Evolutionary conservation across 1,284 basidiomycete genomes (phyloP).

Genomic region (Microbotryomycetes sp.): DNA sequence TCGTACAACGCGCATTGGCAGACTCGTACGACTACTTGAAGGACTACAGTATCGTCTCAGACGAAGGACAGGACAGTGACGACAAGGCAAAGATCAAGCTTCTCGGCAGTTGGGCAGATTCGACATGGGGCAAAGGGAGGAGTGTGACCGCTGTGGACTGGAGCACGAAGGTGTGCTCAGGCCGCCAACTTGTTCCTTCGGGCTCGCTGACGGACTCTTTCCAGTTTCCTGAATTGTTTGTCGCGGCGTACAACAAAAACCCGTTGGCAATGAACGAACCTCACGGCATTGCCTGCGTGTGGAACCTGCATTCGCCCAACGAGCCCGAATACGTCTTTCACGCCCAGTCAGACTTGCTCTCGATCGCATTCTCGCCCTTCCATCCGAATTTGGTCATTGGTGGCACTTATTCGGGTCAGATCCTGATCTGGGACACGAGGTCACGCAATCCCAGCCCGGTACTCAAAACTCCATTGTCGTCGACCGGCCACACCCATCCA

Average conservation of each 20-base stretch:
- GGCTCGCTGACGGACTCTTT: not conserved
- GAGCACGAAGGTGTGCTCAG: slow-evolving; percentile 71
- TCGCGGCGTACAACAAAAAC: slow-evolving; percentile 95
- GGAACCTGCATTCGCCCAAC: slow-evolving; percentile 92
- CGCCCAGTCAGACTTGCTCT: slow-evolving; percentile 93
- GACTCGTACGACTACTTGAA: slow-evolving; percentile 94
- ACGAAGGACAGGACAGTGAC: slow-evolving; percentile 22
- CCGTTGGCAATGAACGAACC: slow-evolving; percentile 83
- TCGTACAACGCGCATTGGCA: slow-evolving; percentile 89
- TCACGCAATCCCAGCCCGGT: slow-evolving; percentile 83
- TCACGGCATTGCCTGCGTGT: slow-evolving; percentile 92
- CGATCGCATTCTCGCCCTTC: slow-evolving; percentile 93
- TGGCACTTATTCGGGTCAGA: slow-evolving; percentile 96
- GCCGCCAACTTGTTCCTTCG: not conserved
- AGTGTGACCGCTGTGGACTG: slow-evolving; percentile 95
- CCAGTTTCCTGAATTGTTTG: slow-evolving; percentile 89
- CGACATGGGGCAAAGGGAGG: slow-evolving; percentile 77
- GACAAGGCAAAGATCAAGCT: slow-evolving; percentile 11
- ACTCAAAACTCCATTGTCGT: slow-evolving; percentile 89
- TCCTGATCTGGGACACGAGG: slow-evolving; percentile 96
- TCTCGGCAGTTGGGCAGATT: slow-evolving; percentile 65
- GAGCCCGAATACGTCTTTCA: slow-evolving; percentile 97
- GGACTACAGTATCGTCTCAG: slow-evolving; percentile 72
- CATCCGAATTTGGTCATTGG: slow-evolving; percentile 96
- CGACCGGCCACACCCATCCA: slow-evolving; percentile 88